Evolutionary conservation across 345 rosid species (phyloP).

Genomic region (Melastoma malabathricum): DNA sequence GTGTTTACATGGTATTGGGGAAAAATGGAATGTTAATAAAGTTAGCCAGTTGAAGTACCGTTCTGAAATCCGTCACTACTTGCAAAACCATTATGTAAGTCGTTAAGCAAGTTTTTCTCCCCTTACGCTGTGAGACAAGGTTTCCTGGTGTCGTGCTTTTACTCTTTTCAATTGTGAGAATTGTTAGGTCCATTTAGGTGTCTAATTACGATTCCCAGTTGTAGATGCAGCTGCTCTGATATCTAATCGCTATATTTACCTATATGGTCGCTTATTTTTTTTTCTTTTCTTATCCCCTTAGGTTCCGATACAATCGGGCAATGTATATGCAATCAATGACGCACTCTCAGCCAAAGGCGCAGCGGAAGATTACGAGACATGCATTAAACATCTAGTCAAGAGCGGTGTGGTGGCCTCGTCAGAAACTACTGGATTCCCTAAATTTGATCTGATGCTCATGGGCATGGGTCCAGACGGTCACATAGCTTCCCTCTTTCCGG

Average conservation of each 20-base stretch:
- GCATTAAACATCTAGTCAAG: constrained; percentile 48
- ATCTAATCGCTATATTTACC: not conserved
- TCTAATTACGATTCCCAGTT: no score
- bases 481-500: constrained; percentile 72
- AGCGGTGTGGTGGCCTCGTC: constrained; percentile 26
- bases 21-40: no score
- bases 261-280: not conserved
- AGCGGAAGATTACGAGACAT: constrained; percentile 72
- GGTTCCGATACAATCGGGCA: constrained; percentile 54
- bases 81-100: no score
- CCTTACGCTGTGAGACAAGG: no score
- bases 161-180: no score
- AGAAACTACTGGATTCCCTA: constrained; percentile 46
- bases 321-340: constrained; percentile 70
- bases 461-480: constrained; percentile 96
- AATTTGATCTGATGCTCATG: constrained; percentile 73
- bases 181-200: no score
- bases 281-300: constrained; percentile 5
- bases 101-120: no score
- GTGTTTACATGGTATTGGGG: no score
- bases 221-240: not conserved
- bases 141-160: no score
- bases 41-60: no score
- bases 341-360: constrained; percentile 65
- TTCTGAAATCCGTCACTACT: no score